Conservation (phyloP, 2,329 filamentous ascomycete species). For the Colletotrichum spinosum region DNA sequence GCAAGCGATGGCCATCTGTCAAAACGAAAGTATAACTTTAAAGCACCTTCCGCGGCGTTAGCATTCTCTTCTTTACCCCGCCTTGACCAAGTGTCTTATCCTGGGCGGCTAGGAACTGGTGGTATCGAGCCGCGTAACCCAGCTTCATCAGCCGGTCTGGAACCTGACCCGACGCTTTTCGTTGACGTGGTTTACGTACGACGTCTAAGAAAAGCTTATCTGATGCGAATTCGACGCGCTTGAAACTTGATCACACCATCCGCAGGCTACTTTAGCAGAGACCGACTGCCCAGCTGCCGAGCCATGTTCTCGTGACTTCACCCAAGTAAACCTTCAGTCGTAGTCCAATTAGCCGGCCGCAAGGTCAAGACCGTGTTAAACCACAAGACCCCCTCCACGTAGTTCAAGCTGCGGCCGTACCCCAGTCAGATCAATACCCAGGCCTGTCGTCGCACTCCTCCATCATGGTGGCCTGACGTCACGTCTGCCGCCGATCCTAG, state of each 20-base stretch:
- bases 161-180: too few relatives aligned
- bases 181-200: too few relatives aligned
- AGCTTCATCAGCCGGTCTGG: too few relatives aligned
- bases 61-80: too few relatives aligned
- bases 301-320: not conserved
- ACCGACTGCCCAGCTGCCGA: slow-evolving; percentile 3
- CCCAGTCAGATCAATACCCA: not conserved
- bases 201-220: not conserved
- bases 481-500: slow-evolving; percentile 16
- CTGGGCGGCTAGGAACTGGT: too few relatives aligned
- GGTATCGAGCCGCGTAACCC: too few relatives aligned
- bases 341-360: not conserved
- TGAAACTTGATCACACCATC: not conserved
- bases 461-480: slow-evolving; percentile 35
- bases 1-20: too few relatives aligned
- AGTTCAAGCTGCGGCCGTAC: slow-evolving; percentile 22
- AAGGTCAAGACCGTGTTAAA: not conserved
- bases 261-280: not conserved
- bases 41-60: too few relatives aligned
- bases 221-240: slow-evolving; percentile 20
- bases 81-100: too few relatives aligned
- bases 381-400: not conserved
- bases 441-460: slow-evolving; percentile 8
- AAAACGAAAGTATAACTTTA: too few relatives aligned
- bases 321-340: not conserved